Conservation (phyloP, 1,284 basidiomycete species). For the Laetiporus sulphureus region DNA sequence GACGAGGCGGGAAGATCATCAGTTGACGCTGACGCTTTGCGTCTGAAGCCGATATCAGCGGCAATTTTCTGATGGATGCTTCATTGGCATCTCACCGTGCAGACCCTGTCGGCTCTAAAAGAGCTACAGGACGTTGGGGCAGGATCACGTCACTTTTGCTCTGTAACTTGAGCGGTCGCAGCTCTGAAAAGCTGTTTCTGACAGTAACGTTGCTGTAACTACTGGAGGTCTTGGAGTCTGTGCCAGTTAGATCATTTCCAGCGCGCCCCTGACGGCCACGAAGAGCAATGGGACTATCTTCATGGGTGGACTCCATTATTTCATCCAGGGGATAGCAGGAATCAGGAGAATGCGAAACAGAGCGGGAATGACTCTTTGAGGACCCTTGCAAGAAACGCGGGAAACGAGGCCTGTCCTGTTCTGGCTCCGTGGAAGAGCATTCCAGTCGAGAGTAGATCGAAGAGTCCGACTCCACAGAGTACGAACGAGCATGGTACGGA, state of each 20-base stretch:
- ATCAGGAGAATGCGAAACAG: slow-evolving; percentile 49
- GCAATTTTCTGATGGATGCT: too few relatives aligned
- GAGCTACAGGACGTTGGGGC: neutral
- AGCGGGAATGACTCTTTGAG: slow-evolving; percentile 28
- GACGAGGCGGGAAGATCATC: slow-evolving; percentile 35
- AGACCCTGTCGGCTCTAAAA: too few relatives aligned
- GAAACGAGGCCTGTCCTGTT: too few relatives aligned
- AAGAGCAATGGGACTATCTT: slow-evolving; percentile 23
- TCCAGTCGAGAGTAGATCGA: slow-evolving; percentile 40
- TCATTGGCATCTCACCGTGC: too few relatives aligned
- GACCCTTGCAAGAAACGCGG: too few relatives aligned
- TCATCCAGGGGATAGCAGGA: slow-evolving; percentile 51
- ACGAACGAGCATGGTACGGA: slow-evolving; percentile 43
- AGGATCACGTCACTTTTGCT: slow-evolving; percentile 8
- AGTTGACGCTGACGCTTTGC: slow-evolving; percentile 22
- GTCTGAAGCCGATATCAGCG: too few relatives aligned
- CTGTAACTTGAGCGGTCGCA: slow-evolving; percentile 52
- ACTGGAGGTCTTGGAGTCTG: slow-evolving; percentile 28
- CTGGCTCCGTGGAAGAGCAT: too few relatives aligned
- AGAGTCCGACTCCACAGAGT: slow-evolving; percentile 55
- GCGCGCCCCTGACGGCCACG: slow-evolving; percentile 50
- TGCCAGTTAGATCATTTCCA: too few relatives aligned
- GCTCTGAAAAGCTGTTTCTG: slow-evolving; percentile 87
- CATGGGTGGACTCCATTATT: slow-evolving; percentile 32
- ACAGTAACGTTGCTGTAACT: slow-evolving; percentile 37